Evolutionary conservation across 83 land plant genomes (phyloP).

Genomic region (Diphasiastrum complanatum): DNA sequence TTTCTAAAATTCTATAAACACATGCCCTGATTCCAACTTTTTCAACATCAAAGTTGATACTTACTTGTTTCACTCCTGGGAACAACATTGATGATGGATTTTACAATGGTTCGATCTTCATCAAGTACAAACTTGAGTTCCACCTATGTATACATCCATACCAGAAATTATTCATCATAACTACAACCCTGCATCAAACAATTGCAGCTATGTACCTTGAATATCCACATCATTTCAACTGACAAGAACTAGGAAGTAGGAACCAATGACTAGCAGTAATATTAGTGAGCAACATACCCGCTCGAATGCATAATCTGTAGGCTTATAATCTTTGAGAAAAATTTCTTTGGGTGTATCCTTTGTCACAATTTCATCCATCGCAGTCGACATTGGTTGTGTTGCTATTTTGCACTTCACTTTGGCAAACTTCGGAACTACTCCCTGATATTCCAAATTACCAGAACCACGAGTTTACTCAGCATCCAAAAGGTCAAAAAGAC

Average conservation of each 20-base stretch:
- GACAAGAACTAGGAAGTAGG: not conserved
- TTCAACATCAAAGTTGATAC: not conserved
- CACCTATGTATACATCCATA: slow-evolving; percentile 40
- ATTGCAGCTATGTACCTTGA: not conserved
- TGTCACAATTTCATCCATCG: slow-evolving; percentile 38
- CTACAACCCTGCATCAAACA: not conserved
- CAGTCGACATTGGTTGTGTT: slow-evolving; percentile 37
- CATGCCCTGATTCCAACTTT: not conserved
- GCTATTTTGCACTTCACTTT: slow-evolving; percentile 44
- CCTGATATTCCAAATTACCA: no score
- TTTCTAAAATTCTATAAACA: not conserved
- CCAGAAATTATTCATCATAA: not conserved
- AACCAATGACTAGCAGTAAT: not conserved
- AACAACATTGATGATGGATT: slow-evolving; percentile 50
- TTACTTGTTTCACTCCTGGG: slow-evolving; percentile 40
- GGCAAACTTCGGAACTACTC: not conserved
- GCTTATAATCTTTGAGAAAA: slow-evolving; percentile 76
- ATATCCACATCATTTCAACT: not conserved
- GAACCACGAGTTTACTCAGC: no score
- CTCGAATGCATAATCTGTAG: slow-evolving; percentile 73
- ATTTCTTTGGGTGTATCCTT: slow-evolving; percentile 84
- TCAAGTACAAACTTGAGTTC: slow-evolving; percentile 67
- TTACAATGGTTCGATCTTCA: slow-evolving; percentile 70
- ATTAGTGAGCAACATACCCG: slow-evolving; percentile 31
- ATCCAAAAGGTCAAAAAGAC: no score